These are phyloP conservation scores for Pestalotiopsis fici DNA, from an alignment of 2,329 filamentous ascomycete species.

Conservation along the genomic window DNA sequence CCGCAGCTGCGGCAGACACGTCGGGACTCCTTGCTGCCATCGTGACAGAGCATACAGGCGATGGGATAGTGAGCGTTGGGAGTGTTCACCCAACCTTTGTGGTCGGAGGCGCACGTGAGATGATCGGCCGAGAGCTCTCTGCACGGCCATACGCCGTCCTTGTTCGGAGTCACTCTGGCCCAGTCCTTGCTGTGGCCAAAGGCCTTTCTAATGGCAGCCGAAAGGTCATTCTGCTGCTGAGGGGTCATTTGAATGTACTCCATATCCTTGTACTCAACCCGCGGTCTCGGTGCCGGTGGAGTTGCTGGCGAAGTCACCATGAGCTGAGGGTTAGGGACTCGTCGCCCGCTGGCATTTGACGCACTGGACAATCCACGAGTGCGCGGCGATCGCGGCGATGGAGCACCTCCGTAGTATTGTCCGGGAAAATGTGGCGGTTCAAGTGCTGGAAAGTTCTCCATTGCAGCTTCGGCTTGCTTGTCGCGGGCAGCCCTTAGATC, in stretches of 20 bases:
- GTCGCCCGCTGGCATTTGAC: neutral
- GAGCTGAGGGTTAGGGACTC: neutral
- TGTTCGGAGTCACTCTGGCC: slow-evolving; percentile 7
- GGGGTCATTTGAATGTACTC: slow-evolving; percentile 1
- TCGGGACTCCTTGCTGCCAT: slow-evolving; percentile 44
- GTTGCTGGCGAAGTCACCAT: neutral
- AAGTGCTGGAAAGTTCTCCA: neutral
- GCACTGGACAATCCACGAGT: neutral
- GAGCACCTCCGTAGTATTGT: neutral
- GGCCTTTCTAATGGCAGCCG: slow-evolving; percentile 21
- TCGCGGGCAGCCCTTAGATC: neutral
- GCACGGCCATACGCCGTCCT: slow-evolving; percentile 30
- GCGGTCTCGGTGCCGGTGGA: neutral
- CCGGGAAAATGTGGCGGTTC: neutral
- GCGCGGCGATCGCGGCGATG: neutral
- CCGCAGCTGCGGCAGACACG: slow-evolving; percentile 52
- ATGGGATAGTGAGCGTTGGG: slow-evolving; percentile 52
- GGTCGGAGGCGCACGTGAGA: slow-evolving; percentile 48
- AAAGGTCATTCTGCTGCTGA: neutral
- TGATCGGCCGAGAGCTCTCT: slow-evolving; percentile 39
- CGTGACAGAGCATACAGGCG: slow-evolving; percentile 54
- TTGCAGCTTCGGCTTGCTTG: neutral
- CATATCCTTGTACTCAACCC: neutral
- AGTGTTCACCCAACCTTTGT: slow-evolving; percentile 48
- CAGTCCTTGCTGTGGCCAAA: neutral